Percentiles rank a stretch among this genome's conserved stretches.
phyloP scores from a whole-genome alignment of 495 filamentous ascomycete genomes.

The Tricharina praecox region DNA sequence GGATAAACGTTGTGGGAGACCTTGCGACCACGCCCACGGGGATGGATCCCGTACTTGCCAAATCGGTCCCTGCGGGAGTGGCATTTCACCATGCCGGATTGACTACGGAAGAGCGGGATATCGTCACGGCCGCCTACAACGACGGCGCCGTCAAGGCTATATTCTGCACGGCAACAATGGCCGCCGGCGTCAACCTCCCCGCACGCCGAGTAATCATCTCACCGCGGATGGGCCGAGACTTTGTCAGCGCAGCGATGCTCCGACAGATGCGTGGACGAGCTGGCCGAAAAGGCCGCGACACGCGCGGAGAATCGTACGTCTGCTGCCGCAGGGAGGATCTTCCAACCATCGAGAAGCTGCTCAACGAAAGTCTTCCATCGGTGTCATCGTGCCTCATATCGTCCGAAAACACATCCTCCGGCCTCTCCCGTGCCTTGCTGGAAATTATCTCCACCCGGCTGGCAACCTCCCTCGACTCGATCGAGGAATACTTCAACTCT shows the following conservation, averaged over 20 bases:
- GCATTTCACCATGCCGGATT: constrained; percentile 61
- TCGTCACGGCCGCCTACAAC: constrained; percentile 59
- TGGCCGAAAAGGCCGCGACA: constrained; percentile 69
- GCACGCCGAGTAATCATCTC: constrained; percentile 67
- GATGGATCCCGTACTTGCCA: constrained; percentile 48
- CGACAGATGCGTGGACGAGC: constrained; percentile 73
- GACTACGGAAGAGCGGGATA: constrained; percentile 62
- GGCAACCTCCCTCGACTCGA: constrained; percentile 48
- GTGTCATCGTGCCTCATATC: not conserved
- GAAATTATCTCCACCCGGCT: constrained; percentile 58
- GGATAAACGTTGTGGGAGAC: constrained; percentile 50
- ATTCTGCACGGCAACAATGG: constrained; percentile 67
- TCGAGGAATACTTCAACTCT: constrained; percentile 53
- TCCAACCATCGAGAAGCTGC: constrained; percentile 48
- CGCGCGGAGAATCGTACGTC: constrained; percentile 62
- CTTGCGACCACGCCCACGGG: constrained; percentile 50
- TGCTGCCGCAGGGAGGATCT: constrained; percentile 57
- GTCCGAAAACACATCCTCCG: not conserved
- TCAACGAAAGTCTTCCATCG: constrained; percentile 56
- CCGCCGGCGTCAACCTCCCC: constrained; percentile 67
- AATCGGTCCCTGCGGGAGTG: constrained; percentile 47
- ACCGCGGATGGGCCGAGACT: constrained; percentile 59
- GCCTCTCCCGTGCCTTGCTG: constrained; percentile 40
- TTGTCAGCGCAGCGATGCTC: constrained; percentile 63
- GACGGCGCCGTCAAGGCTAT: constrained; percentile 51